phyloP scores from a whole-genome alignment of 345 rosid genomes.

The Citropsis articulata region DNA sequence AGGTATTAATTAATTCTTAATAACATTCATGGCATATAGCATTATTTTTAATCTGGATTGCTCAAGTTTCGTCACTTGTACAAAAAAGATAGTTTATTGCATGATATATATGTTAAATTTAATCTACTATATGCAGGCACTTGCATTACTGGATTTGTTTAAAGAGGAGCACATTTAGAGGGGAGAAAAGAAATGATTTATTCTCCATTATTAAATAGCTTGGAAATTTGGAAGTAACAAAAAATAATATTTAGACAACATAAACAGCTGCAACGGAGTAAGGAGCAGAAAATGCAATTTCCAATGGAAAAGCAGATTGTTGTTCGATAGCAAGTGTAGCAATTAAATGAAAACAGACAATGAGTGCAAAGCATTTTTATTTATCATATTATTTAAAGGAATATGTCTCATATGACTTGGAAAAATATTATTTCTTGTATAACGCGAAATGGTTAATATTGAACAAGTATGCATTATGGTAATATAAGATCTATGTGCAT shows the following conservation, averaged over 20 bases:
- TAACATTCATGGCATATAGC: too few species aligned
- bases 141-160: slow-evolving; percentile 17
- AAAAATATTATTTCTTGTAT: neutral
- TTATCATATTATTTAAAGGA: neutral
- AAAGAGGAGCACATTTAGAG: slow-evolving; percentile 8
- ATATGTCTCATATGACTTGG: neutral
- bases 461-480: too few species aligned
- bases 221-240: too few species aligned
- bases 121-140: slow-evolving; percentile 9
- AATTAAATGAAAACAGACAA: neutral
- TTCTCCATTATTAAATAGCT: too few species aligned
- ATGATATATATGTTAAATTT: too few species aligned
- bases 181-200: too few species aligned
- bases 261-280: too few species aligned
- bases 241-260: too few species aligned
- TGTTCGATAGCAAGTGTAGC: neutral
- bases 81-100: too few species aligned
- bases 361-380: neutral
- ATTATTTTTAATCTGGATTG: neutral
- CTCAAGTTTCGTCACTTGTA: neutral
- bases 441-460: neutral
- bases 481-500: too few species aligned
- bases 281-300: too few species aligned
- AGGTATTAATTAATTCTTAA: neutral
- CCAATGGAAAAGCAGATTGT: neutral